Conservation (phyloP, 805 yeast species). For the Ogataea ganodermae region DNA sequence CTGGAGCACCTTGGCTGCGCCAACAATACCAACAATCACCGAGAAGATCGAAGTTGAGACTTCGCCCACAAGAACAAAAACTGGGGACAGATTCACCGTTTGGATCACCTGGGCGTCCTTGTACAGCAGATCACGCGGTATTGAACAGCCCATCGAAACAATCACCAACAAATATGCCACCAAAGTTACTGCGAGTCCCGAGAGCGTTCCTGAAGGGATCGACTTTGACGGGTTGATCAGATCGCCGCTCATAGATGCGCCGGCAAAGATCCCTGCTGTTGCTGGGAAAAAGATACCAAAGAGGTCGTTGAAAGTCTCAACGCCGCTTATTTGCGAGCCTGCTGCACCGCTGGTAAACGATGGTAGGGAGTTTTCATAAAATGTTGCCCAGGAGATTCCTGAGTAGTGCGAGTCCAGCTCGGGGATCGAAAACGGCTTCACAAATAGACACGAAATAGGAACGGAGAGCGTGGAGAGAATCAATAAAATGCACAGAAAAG, state of each 20-base stretch:
- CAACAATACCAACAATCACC: constrained; percentile 92
- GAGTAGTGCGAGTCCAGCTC: constrained; percentile 56
- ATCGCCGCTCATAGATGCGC: constrained; percentile 98
- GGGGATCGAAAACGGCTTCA: constrained; percentile 58
- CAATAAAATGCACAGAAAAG: constrained; percentile 65
- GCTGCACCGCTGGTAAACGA: constrained; percentile 89
- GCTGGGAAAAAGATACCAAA: constrained; percentile 98
- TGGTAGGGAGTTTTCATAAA: constrained; percentile 70
- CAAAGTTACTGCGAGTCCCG: constrained; percentile 80
- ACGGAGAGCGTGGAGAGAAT: constrained; percentile 75
- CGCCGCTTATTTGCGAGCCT: constrained; percentile 64
- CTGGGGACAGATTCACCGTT: constrained; percentile 68
- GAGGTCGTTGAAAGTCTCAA: constrained; percentile 78
- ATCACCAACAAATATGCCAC: constrained; percentile 78
- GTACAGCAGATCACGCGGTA: constrained; percentile 77
- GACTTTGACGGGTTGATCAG: constrained; percentile 80
- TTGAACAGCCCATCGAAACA: constrained; percentile 72
- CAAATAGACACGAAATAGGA: constrained; percentile 74
- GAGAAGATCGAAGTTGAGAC: constrained; percentile 88
- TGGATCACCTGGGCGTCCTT: constrained; percentile 85
- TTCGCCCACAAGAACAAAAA: constrained; percentile 83
- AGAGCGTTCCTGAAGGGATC: constrained; percentile 91
- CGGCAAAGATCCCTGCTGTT: constrained; percentile 97
- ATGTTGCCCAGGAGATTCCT: constrained; percentile 72
- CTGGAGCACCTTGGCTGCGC: constrained; percentile 87